These are phyloP conservation scores for Phoenix dactylifera DNA, from an alignment of 176 grass and related monocot genomes.

Conservation along the genomic window DNA sequence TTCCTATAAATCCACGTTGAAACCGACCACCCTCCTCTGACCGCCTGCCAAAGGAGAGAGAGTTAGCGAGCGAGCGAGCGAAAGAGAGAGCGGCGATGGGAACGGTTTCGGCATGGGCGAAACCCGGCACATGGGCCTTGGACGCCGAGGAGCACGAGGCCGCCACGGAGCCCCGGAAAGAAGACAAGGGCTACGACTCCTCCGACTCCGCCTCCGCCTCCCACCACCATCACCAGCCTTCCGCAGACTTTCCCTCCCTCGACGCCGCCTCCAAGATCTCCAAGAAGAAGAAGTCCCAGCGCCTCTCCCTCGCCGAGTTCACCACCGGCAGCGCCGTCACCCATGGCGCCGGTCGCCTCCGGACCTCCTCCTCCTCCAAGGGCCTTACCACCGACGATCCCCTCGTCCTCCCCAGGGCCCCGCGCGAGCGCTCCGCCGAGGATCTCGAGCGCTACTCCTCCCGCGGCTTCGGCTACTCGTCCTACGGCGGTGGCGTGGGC, in stretches of 20 bases:
- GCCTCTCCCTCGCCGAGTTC: constrained; percentile 36
- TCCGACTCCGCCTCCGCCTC: not conserved
- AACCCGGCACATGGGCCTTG: constrained; percentile 57
- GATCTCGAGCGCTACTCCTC: constrained; percentile 37
- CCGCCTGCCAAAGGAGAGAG: too few species aligned
- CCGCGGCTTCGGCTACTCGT: constrained; percentile 24
- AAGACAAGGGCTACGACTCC: not conserved
- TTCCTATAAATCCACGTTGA: too few species aligned
- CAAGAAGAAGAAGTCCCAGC: constrained; percentile 64
- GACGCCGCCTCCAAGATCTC: constrained; percentile 36
- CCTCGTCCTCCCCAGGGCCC: constrained; percentile 34
- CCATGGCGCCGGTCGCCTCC: constrained; percentile 1
- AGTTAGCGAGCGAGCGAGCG: too few species aligned
- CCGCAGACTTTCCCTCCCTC: constrained; percentile 48
- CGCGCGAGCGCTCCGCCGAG: constrained; percentile 44
- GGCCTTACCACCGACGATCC: constrained; percentile 14
- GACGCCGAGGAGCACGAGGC: constrained; percentile 62
- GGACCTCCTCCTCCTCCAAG: constrained; percentile 18
- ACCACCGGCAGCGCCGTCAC: constrained; percentile 25
- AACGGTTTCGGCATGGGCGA: constrained; percentile 51
- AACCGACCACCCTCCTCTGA: too few species aligned
- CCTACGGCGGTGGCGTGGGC: constrained; percentile 5
- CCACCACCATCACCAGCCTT: not conserved
- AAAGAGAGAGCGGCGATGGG: constrained; percentile 18
- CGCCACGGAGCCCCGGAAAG: not conserved